phyloP scores from a whole-genome alignment of 768 basidiomycete genomes.

The Macrolepiota dolichaula region DNA sequence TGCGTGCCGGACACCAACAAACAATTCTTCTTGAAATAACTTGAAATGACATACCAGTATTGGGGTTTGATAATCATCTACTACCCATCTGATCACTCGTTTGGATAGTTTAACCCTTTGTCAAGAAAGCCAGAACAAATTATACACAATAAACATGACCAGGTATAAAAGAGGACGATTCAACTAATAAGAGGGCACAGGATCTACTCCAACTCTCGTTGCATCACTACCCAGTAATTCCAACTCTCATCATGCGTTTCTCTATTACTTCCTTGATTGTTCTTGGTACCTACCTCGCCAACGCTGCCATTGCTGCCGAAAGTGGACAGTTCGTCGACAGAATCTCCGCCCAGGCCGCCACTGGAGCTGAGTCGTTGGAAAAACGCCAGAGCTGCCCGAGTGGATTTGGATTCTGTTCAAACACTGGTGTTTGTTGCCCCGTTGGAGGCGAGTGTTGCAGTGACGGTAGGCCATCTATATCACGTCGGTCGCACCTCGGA shows the following conservation, averaged over 20 bases:
- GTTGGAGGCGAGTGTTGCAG: slow-evolving; percentile 11
- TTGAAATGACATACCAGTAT: no score
- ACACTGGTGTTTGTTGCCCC: slow-evolving; percentile 11
- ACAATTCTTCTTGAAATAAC: no score
- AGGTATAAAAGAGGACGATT: no score
- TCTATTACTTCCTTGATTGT: not conserved
- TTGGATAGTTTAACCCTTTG: no score
- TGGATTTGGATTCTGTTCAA: slow-evolving; percentile 10
- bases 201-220: no score
- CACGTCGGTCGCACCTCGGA: not conserved
- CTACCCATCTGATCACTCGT: no score
- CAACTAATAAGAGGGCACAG: no score
- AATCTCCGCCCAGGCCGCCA: not conserved
- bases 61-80: no score
- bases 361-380: not conserved
- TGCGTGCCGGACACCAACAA: no score
- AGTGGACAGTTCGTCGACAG: not conserved
- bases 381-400: not conserved
- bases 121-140: no score
- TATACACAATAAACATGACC: no score
- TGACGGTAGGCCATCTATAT: not conserved
- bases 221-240: no score
- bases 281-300: not conserved
- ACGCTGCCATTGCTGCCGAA: not conserved
- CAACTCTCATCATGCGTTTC: not conserved